Evolutionary conservation across 2,329 filamentous ascomycete genomes (phyloP).

Genomic region (Podosphaera fusca): DNA sequence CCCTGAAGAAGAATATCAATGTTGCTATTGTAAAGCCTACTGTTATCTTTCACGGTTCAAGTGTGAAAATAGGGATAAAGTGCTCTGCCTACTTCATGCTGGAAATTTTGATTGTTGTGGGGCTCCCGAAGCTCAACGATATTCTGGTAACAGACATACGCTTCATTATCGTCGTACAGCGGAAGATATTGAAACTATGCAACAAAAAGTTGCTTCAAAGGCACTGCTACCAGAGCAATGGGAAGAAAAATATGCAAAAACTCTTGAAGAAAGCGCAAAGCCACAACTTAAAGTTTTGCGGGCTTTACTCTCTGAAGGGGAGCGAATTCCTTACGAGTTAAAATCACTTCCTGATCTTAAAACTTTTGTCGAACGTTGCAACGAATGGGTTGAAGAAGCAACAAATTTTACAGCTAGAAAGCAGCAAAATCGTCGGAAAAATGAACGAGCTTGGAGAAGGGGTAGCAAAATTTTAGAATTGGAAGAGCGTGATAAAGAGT

Average conservation of each 20-base stretch:
- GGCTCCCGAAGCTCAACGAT: conserved; percentile 39
- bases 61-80: conserved; percentile 60
- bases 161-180: conserved; percentile 58
- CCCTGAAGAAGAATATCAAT: conserved; percentile 81
- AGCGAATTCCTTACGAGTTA: conserved; percentile 82
- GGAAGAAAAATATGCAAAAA: conserved; percentile 71
- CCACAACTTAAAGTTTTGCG: conserved; percentile 74
- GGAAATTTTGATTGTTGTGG: conserved; percentile 65
- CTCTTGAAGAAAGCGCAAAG: conserved; percentile 61
- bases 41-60: conserved; percentile 78
- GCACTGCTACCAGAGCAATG: conserved; percentile 67
- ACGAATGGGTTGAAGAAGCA: conserved; percentile 94
- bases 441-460: conserved; percentile 66
- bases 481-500: conserved; percentile 63
- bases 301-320: conserved; percentile 69
- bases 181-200: conserved; percentile 39
- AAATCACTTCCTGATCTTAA: conserved; percentile 60
- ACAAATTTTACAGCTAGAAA: conserved; percentile 92
- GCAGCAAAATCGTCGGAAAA: conserved; percentile 90
- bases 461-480: conserved; percentile 49
- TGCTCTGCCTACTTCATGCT: conserved; percentile 63
- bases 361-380: conserved; percentile 84
- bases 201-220: conserved; percentile 65
- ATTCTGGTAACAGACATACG: conserved; percentile 44
- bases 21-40: conserved; percentile 77